A percentile compares a stretch with the other conserved stretches of the same genome.
These are phyloP conservation scores for Setaria viridis DNA, from an alignment of 202 grass and related monocot genomes.

Conservation along the genomic window DNA sequence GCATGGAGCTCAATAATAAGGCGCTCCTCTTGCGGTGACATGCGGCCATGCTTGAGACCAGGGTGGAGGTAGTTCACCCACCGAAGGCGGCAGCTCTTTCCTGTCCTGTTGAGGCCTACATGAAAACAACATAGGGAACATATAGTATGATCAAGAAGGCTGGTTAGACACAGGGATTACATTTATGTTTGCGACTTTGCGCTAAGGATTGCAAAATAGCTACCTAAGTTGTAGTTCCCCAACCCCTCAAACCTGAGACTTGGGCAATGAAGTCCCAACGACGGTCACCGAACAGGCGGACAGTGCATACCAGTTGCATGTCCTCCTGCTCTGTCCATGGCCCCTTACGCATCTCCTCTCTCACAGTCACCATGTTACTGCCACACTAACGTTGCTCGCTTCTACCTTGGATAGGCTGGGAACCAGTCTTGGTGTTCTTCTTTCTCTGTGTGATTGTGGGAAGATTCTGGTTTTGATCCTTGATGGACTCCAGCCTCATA, in stretches of 20 bases:
- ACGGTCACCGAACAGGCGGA: slow-evolving; percentile 63
- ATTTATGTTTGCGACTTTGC: slow-evolving; percentile 32
- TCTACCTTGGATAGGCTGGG: slow-evolving; percentile 43
- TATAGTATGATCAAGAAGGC: slow-evolving; percentile 9
- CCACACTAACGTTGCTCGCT: slow-evolving; percentile 27
- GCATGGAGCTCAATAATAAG: slow-evolving; percentile 65
- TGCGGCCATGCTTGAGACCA: slow-evolving; percentile 71
- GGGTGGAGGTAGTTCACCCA: slow-evolving; percentile 85
- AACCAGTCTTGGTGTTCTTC: slow-evolving; percentile 19
- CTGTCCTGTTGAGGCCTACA: slow-evolving; percentile 67
- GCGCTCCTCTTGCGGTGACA: slow-evolving; percentile 61
- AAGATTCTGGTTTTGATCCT: slow-evolving; percentile 33
- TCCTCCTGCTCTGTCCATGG: slow-evolving; percentile 67
- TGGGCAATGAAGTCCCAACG: slow-evolving; percentile 70
- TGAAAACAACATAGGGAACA: background rate
- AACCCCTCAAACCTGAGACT: slow-evolving; percentile 77
- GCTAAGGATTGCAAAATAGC: slow-evolving; percentile 48
- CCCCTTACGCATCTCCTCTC: slow-evolving; percentile 55
- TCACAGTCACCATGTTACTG: slow-evolving; percentile 52
- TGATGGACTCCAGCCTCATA: slow-evolving; percentile 33
- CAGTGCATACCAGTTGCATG: slow-evolving; percentile 58
- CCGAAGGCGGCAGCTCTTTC: slow-evolving; percentile 78
- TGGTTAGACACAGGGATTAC: slow-evolving; percentile 31
- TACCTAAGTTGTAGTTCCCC: slow-evolving; percentile 53
- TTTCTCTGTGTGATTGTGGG: slow-evolving; percentile 28